Percentiles rank a stretch among this genome's conserved stretches.
Conservation (phyloP, 2,329 filamentous ascomycete genomes). For the Didymella pomorum region DNA sequence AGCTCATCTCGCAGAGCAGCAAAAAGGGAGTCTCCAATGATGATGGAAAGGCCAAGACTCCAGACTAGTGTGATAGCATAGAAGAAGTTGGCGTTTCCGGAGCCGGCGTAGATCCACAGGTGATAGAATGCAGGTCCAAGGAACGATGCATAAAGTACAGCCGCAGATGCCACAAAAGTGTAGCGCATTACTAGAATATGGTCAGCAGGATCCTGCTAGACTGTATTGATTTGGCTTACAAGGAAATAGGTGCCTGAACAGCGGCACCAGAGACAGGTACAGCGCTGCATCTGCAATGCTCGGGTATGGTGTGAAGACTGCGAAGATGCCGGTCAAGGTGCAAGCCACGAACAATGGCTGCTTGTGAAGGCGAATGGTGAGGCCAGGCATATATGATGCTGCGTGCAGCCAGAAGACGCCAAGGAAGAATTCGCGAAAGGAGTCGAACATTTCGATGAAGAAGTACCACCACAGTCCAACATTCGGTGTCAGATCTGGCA, state of each 20-base stretch:
- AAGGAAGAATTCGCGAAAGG: constrained; percentile 95
- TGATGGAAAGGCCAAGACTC: constrained; percentile 86
- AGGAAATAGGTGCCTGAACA: constrained; percentile 92
- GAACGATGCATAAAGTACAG: constrained; percentile 85
- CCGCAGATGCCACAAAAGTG: constrained; percentile 83
- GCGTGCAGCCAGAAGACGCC: constrained; percentile 98
- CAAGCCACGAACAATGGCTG: constrained; percentile 89
- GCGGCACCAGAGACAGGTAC: constrained; percentile 81
- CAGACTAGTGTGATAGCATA: constrained; percentile 99
- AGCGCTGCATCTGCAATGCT: constrained; percentile 89
- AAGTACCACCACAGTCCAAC: constrained; percentile 99
- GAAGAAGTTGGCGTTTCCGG: constrained; percentile 98
- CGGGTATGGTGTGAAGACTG: constrained; percentile 97
- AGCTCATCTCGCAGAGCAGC: constrained; percentile 90
- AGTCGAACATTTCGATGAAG: constrained; percentile 99
- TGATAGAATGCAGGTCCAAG: constrained; percentile 96
- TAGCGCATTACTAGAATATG: constrained; percentile 79
- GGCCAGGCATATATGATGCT: constrained; percentile 83
- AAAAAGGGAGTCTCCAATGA: constrained; percentile 88
- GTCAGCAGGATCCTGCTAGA: constrained; percentile 19
- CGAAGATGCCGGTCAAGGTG: constrained; percentile 86
- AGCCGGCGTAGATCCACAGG: constrained; percentile 97
- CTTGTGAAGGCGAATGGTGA: constrained; percentile 80
- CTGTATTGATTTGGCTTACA: constrained; percentile 58
- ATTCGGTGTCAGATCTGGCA: constrained; percentile 93